Evolutionary conservation across 371 early-diverging fungal genomes (phyloP).

Genomic region (Circinella umbellata): DNA sequence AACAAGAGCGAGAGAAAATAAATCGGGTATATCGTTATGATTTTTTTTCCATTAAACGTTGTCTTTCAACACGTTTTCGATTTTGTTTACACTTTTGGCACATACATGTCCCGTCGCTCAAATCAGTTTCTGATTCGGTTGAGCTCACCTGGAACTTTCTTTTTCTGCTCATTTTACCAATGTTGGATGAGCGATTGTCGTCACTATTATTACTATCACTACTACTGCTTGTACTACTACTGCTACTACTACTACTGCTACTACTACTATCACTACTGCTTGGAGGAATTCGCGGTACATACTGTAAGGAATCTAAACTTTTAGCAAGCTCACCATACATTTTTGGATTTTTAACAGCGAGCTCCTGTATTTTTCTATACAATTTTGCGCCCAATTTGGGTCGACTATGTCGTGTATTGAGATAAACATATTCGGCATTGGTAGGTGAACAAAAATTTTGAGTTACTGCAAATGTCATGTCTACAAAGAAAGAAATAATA

Average conservation of each 20-base stretch:
- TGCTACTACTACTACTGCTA: constrained; percentile 12
- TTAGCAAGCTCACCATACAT: constrained; percentile 49
- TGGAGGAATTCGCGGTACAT: constrained; percentile 63
- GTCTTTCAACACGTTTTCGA: constrained; percentile 34
- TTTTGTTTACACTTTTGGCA: constrained; percentile 65
- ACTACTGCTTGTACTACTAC: constrained; percentile 1
- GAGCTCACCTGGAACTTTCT: constrained; percentile 42
- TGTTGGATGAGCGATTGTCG: constrained; percentile 19
- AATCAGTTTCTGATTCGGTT: constrained; percentile 62
- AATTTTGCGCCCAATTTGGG: constrained; percentile 72
- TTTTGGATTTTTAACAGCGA: constrained; percentile 41
- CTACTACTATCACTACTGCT: constrained; percentile 52
- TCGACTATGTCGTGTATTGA: constrained; percentile 70
- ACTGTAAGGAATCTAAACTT: constrained; percentile 49
- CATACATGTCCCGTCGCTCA: constrained; percentile 64
- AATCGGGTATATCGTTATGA: neutral
- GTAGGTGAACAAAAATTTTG: constrained; percentile 83
- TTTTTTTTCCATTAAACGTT: constrained; percentile 6
- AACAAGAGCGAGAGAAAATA: neutral
- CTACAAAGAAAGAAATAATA: constrained; percentile 30
- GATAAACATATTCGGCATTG: constrained; percentile 77
- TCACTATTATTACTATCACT: constrained; percentile 23
- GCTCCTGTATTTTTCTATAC: constrained; percentile 43
- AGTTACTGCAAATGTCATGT: constrained; percentile 81
- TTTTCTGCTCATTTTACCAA: neutral